Evolutionary conservation across 257 asterid species (phyloP).

Genomic region (Parsonsia alboflavescens): DNA sequence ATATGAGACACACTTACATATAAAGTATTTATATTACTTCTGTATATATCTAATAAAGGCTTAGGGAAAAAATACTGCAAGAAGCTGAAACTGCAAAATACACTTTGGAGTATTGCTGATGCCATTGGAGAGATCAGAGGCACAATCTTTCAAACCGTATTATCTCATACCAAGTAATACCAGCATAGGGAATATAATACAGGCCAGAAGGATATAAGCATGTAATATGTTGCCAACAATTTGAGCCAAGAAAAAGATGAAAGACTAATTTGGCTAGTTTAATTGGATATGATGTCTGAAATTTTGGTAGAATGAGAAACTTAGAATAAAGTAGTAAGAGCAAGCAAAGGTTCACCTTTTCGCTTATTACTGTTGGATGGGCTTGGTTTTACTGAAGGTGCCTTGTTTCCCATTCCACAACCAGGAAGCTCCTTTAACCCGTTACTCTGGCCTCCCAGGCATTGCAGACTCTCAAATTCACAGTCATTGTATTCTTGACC

Average conservation of each 20-base stretch:
- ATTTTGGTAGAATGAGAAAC: not conserved
- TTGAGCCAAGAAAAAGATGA: not conserved
- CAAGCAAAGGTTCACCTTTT: constrained; percentile 37
- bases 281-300: not conserved
- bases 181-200: not conserved
- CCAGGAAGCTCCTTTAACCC: constrained; percentile 38
- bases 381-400: constrained; percentile 20
- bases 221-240: not conserved
- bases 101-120: not conserved
- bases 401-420: constrained; percentile 37
- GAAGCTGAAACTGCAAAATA: not conserved
- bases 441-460: constrained; percentile 46
- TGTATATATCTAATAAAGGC: not conserved
- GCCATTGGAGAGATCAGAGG: not conserved
- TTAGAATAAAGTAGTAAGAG: not conserved
- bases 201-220: not conserved
- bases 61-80: not conserved
- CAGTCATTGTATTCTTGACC: constrained; percentile 52
- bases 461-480: constrained; percentile 55
- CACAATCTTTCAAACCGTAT: constrained; percentile 5
- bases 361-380: constrained; percentile 40
- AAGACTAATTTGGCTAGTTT: not conserved
- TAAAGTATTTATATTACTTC: not conserved
- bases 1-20: not conserved
- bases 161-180: not conserved